Percentiles rank a stretch among this genome's conserved stretches.
Conservation (phyloP, 2,329 filamentous ascomycete species). For the Fusarium sp. region DNA sequence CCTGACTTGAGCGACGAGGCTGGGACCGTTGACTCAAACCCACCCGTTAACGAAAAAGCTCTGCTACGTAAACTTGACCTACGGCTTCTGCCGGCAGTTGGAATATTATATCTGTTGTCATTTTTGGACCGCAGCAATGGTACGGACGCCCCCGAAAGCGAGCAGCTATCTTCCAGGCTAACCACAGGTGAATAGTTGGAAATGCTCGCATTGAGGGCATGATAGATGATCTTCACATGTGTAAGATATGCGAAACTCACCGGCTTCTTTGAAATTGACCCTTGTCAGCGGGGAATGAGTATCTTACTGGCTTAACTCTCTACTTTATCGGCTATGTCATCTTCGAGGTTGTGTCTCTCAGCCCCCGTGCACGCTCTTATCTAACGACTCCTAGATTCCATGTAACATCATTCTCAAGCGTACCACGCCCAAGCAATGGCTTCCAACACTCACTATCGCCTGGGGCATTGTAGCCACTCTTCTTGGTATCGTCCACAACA, state of each 20-base stretch:
- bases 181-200: constrained; percentile 60
- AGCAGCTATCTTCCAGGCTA: constrained; percentile 42
- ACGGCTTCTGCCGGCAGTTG: constrained; percentile 66
- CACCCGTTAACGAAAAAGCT: constrained; percentile 65
- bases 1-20: constrained; percentile 42
- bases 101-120: constrained; percentile 67
- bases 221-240: constrained; percentile 64
- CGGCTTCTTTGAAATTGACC: not conserved
- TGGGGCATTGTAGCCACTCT: constrained; percentile 69
- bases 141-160: constrained; percentile 44
- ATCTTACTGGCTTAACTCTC: constrained; percentile 73
- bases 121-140: constrained; percentile 71
- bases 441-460: constrained; percentile 68
- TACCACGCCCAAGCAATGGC: constrained; percentile 69
- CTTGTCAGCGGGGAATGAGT: constrained; percentile 67
- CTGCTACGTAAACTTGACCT: constrained; percentile 70
- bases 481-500: constrained; percentile 63
- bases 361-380: accelerated
- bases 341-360: constrained; percentile 61
- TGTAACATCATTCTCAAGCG: constrained; percentile 73
- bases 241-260: constrained; percentile 52
- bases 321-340: constrained; percentile 74
- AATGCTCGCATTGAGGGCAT: constrained; percentile 71
- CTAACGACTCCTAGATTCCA: constrained; percentile 59
- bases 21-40: constrained; percentile 10